Percentiles rank a stretch among this genome's conserved stretches.
Evolutionary conservation across 164 flowering plant genomes (phyloP).

Genomic region (Euptelea pleiosperma): DNA sequence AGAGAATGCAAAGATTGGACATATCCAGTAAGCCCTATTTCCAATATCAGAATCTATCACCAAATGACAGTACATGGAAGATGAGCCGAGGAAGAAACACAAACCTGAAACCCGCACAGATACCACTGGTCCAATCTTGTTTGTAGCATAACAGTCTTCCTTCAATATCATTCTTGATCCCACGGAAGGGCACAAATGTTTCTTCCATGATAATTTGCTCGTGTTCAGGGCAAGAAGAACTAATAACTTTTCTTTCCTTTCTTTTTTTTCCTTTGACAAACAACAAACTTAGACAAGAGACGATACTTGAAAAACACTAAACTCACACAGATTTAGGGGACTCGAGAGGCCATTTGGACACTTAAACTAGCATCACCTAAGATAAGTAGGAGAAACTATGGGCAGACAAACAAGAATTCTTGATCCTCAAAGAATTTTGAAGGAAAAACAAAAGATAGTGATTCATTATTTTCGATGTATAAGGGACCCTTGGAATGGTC

Average conservation of each 20-base stretch:
- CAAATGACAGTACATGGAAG: background rate
- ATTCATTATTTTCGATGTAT: slow-evolving; percentile 15
- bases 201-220: slow-evolving; percentile 63
- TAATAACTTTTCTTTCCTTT: slow-evolving; percentile 8
- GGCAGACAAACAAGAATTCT: slow-evolving; percentile 34
- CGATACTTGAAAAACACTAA: slow-evolving; percentile 14
- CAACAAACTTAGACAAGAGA: slow-evolving; percentile 11
- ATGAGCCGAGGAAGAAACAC: slow-evolving; percentile 13
- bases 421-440: slow-evolving; percentile 12
- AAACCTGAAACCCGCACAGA: slow-evolving; percentile 83
- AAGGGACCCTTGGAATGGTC: slow-evolving; percentile 25
- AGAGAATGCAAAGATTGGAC: background rate
- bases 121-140: slow-evolving; percentile 93
- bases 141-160: slow-evolving; percentile 84
- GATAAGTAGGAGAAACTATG: slow-evolving; percentile 18
- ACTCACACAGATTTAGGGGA: slow-evolving; percentile 21
- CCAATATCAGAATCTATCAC: background rate
- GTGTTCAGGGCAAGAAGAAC: slow-evolving; percentile 9
- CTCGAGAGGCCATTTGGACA: slow-evolving; percentile 59
- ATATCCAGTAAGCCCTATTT: background rate
- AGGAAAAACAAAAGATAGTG: slow-evolving; percentile 10
- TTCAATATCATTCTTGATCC: slow-evolving; percentile 82
- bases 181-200: slow-evolving; percentile 91
- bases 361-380: slow-evolving; percentile 35
- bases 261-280: slow-evolving; percentile 6